A percentile compares a stretch with the other conserved stretches of the same genome.
Conservation (phyloP, 176 grass and related monocot species). For the Musa schizocarpa region DNA sequence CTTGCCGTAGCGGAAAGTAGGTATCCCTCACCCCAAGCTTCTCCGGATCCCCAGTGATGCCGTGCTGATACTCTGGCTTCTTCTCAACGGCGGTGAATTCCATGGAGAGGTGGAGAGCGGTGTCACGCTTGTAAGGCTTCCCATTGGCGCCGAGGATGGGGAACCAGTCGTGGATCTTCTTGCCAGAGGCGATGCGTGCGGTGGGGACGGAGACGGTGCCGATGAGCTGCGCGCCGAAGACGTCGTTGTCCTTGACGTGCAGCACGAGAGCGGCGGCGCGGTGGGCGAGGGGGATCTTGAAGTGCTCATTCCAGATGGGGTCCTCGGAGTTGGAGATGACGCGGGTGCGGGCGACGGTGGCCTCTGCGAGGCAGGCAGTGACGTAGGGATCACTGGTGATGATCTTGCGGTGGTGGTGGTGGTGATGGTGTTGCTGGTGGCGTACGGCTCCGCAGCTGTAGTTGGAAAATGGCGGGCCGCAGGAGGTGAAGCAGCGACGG, state of each 20-base stretch:
- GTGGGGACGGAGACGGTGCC: conserved; percentile 53
- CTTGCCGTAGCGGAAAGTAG: conserved; percentile 74
- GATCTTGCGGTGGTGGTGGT: conserved; percentile 39
- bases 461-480: conserved; percentile 32
- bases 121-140: conserved; percentile 53
- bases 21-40: conserved; percentile 50
- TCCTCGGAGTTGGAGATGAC: conserved; percentile 68
- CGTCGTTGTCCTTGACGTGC: conserved; percentile 89
- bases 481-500: conserved; percentile 54
- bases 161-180: conserved; percentile 50
- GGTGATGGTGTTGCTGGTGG: neutral
- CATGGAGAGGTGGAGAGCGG: conserved; percentile 49
- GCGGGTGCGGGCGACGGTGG: conserved; percentile 72
- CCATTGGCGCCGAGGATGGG: conserved; percentile 41
- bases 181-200: conserved; percentile 4
- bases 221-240: conserved; percentile 79
- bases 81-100: conserved; percentile 30
- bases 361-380: conserved; percentile 51
- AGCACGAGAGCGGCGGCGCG: conserved; percentile 42
- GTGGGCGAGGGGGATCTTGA: conserved; percentile 79
- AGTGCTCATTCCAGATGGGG: conserved; percentile 64
- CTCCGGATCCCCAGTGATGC: conserved; percentile 64
- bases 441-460: neutral
- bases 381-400: conserved; percentile 98
- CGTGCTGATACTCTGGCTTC: conserved; percentile 38